Percentiles rank a stretch among this genome's conserved stretches.
phyloP scores from a whole-genome alignment of 2,329 filamentous ascomycete species.

The Penicillium sp. region DNA sequence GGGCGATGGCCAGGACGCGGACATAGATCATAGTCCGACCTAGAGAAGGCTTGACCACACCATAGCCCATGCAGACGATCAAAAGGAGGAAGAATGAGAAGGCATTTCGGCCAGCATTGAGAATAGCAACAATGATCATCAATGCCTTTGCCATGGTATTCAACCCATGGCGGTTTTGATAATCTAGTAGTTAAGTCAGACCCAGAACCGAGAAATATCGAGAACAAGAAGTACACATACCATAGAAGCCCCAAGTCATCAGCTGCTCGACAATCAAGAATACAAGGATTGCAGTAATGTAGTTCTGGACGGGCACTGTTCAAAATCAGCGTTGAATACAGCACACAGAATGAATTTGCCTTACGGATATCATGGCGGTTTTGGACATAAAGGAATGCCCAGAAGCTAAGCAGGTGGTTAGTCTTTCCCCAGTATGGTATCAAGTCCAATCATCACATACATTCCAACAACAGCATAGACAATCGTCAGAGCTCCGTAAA shows the following conservation, averaged over 20 bases:
- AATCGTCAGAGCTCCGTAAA: slow-evolving; percentile 92
- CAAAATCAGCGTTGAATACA: slow-evolving; percentile 35
- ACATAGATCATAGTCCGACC: slow-evolving; percentile 94
- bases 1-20: slow-evolving; percentile 83
- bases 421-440: slow-evolving; percentile 3
- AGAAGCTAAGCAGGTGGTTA: slow-evolving; percentile 61
- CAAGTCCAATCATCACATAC: slow-evolving; percentile 45
- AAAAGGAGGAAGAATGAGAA: slow-evolving; percentile 98
- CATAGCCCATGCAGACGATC: slow-evolving; percentile 99
- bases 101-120: slow-evolving; percentile 92
- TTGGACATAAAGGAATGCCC: slow-evolving; percentile 94
- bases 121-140: slow-evolving; percentile 85
- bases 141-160: slow-evolving; percentile 81
- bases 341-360: slow-evolving; percentile 26
- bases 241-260: slow-evolving; percentile 98
- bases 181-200: slow-evolving; percentile 63
- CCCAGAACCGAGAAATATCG: background rate
- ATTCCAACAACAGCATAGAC: slow-evolving; percentile 84
- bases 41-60: slow-evolving; percentile 90
- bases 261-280: slow-evolving; percentile 96
- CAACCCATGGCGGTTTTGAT: slow-evolving; percentile 84
- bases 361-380: slow-evolving; percentile 86
- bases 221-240: slow-evolving; percentile 47
- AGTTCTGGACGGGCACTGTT: slow-evolving; percentile 91
- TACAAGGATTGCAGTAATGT: slow-evolving; percentile 93